Base-by-base conservation (phyloP, 2,329 filamentous ascomycete genomes). In the Coniochaeta ligniaria region DNA sequence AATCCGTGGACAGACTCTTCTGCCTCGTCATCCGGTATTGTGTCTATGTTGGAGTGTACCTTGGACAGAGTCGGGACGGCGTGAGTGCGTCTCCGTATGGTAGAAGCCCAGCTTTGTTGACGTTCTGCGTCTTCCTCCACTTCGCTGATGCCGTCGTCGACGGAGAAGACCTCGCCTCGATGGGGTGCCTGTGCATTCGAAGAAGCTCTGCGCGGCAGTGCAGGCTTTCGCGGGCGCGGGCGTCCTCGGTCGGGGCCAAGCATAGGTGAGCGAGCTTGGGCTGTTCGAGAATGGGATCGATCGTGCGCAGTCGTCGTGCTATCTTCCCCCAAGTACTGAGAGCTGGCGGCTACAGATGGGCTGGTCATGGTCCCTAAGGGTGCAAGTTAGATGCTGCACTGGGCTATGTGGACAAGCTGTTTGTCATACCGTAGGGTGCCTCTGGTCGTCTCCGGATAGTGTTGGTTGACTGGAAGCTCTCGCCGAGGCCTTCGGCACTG, bases 151-250 rank as follows among this genome's bases (percentile, higher is more conserved):
- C 92, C 92, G 72, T 98, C 94, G 71, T 98, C 93, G 56, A 91
- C 91, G 0, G 93, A 97, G 75, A 96, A 98, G 62, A 94, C 82
- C 63, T 90, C 90, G 33, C 93, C 91, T 59, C 91, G 88, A 71
- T 94, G 86, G 2, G 92, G 92, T 45, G 86, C 86, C 68, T 85
- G 81, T 8, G 74, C 74, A 60, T 84, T 90, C 26, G 91, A 92
- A 1, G 91, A 94, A 61, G 87, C 81, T 63, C 92, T 87, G 66
- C 91, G 88, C 61, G 83, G 73, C 73, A 94, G 84, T 12, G 83
- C 76, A 20, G 92, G 92, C 72, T 94, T 96, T 71, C 85, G 87
- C 16, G 86, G 80, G 65, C 82, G 80, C 26, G 74, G 72, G 54
- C 80, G 79, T 63, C 78, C 76, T 65, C 81, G 77, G 59, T 84